Evolutionary conservation across 176 grass and related monocot genomes (phyloP).

Genomic region (Cymbopogon citratus): DNA sequence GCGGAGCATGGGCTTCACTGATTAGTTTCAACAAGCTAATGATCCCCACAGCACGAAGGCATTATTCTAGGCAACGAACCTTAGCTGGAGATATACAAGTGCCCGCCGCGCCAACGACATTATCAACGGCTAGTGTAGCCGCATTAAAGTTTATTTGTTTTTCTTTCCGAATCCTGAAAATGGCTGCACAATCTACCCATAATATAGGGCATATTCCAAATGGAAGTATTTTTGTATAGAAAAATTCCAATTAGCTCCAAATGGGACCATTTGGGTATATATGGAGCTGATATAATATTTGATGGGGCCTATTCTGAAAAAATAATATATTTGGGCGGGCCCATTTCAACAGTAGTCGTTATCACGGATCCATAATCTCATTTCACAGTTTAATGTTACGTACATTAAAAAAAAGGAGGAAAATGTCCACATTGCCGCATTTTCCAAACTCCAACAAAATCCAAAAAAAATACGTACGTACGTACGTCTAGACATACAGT

Average conservation of each 20-base stretch:
- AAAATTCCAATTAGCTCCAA: neutral
- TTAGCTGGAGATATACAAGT: conserved; percentile 32
- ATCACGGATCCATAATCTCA: neutral
- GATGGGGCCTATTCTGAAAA: neutral
- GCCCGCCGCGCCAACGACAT: neutral
- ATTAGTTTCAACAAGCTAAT: conserved; percentile 44
- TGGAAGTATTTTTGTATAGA: neutral
- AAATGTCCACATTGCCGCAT: neutral
- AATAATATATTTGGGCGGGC: neutral
- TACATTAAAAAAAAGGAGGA: neutral
- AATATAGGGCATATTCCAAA: neutral
- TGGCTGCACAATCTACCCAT: neutral
- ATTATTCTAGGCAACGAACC: conserved; percentile 27
- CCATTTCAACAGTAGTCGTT: neutral
- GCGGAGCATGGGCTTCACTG: conserved; percentile 22
- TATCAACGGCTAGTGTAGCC: neutral
- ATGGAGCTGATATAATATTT: neutral
- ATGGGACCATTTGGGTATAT: neutral
- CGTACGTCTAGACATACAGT: neutral
- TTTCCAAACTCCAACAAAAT: neutral
- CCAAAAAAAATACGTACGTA: neutral
- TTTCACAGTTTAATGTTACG: neutral
- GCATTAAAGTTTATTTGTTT: neutral
- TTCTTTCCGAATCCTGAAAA: neutral
- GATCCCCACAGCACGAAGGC: neutral